Evolutionary conservation across 306 rosid genomes (phyloP).

Genomic region (Casuarina cunninghamiana): DNA sequence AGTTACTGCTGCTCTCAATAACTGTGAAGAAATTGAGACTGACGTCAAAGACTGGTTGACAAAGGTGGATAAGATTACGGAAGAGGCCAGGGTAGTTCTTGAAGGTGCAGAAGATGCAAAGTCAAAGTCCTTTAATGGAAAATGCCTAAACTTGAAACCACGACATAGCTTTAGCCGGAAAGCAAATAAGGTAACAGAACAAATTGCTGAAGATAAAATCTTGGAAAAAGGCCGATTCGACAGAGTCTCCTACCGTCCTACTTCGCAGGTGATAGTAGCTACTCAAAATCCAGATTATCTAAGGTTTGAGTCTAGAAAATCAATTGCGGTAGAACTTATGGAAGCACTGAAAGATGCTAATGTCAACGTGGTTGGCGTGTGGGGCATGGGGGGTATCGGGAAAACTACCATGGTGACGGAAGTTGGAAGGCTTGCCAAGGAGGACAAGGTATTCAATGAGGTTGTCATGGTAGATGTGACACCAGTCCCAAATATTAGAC

Average conservation of each 20-base stretch:
- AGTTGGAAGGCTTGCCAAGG: neutral
- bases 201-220: neutral
- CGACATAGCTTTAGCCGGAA: slow-evolving; percentile 14
- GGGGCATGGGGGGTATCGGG: neutral
- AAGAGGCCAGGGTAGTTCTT: neutral
- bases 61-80: neutral
- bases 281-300: neutral
- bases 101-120: neutral
- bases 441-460: neutral
- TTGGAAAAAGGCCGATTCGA: neutral
- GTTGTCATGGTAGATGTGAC: neutral
- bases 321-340: neutral
- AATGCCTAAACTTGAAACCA: slow-evolving; percentile 4
- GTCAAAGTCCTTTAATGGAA: neutral
- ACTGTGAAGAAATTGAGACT: neutral
- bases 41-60: neutral
- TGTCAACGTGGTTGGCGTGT: slow-evolving; percentile 7
- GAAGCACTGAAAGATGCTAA: neutral
- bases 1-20: neutral
- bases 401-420: neutral
- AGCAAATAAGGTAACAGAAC: slow-evolving; percentile 3
- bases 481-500: neutral
- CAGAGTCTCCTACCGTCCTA: neutral
- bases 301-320: neutral
- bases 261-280: neutral